Conservation (phyloP, 1,284 basidiomycete species). For the Marasmius sp. region DNA sequence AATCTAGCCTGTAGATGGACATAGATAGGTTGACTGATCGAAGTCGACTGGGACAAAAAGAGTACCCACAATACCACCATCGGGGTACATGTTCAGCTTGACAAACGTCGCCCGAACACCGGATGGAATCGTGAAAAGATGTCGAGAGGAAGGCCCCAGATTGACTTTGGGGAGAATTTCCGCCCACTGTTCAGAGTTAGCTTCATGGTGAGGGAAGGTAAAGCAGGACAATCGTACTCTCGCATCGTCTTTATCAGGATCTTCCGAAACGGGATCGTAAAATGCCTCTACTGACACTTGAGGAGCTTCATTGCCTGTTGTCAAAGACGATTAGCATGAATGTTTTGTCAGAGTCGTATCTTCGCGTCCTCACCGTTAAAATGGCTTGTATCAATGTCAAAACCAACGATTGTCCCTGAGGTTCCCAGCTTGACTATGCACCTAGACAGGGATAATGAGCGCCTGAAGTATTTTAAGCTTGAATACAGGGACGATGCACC, state of each 20-base stretch:
- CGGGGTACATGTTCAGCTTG: constrained; percentile 94
- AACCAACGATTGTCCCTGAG: constrained; percentile 75
- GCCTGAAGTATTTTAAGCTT: not conserved
- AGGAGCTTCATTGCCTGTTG: constrained; percentile 86
- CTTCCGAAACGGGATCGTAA: constrained; percentile 44
- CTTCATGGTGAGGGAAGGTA: not conserved
- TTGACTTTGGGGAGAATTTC: constrained; percentile 74
- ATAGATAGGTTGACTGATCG: not conserved
- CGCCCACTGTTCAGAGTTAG: constrained; percentile 60
- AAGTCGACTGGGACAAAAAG: not conserved
- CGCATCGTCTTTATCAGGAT: constrained; percentile 45
- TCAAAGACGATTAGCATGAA: constrained; percentile 6
- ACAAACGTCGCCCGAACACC: constrained; percentile 72
- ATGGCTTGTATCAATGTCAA: constrained; percentile 95
- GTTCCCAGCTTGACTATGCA: constrained; percentile 90
- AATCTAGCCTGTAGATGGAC: constrained; percentile 72
- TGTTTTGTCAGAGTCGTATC: not conserved
- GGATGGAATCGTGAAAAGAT: constrained; percentile 77
- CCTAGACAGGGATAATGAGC: constrained; percentile 43
- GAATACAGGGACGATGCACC: constrained; percentile 46
- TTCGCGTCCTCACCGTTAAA: constrained; percentile 70
- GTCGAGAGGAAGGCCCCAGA: constrained; percentile 81
- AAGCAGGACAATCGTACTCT: constrained; percentile 42
- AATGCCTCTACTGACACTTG: constrained; percentile 74
- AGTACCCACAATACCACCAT: constrained; percentile 86